Conservation (phyloP, 2,329 filamentous ascomycete species). For the Cladosporium halotolerans region DNA sequence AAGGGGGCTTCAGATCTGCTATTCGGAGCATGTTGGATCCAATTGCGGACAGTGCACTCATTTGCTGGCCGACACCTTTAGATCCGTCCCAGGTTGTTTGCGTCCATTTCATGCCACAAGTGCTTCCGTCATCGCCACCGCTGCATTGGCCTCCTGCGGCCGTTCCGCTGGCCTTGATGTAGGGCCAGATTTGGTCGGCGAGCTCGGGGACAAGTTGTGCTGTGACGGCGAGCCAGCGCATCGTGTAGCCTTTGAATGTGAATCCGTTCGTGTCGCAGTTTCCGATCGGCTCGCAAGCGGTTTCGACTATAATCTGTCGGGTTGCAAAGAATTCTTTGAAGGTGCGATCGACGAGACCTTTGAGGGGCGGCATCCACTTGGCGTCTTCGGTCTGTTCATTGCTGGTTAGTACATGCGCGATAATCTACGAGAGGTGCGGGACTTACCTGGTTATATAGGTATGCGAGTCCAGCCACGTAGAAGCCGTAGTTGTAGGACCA, state of each 20-base stretch:
- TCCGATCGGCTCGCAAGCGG: constrained; percentile 35
- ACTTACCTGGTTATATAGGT: constrained; percentile 38
- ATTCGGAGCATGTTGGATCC: constrained; percentile 38
- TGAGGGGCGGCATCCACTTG: constrained; percentile 20
- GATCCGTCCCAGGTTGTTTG: constrained; percentile 36
- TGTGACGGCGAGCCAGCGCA: constrained; percentile 54
- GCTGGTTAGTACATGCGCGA: neutral
- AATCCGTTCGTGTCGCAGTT: constrained; percentile 41
- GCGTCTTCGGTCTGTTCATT: constrained; percentile 17
- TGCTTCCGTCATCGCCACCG: constrained; percentile 40
- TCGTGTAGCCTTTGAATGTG: constrained; percentile 38
- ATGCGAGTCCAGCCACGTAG: constrained; percentile 42
- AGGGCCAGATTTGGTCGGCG: constrained; percentile 45
- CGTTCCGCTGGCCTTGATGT: constrained; percentile 35
- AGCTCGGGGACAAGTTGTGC: constrained; percentile 55
- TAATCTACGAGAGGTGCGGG: constrained; percentile 14
- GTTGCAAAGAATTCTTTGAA: constrained; percentile 35
- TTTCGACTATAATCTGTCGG: constrained; percentile 37
- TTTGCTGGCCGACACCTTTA: constrained; percentile 47
- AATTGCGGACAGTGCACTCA: constrained; percentile 48
- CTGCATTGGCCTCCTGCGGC: constrained; percentile 49
- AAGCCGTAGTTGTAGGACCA: constrained; percentile 44
- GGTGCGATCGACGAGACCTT: constrained; percentile 21
- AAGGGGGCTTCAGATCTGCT: constrained; percentile 27
- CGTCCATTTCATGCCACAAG: constrained; percentile 41